A percentile compares a stretch with the other conserved stretches of the same genome.
These are phyloP conservation scores for Boletus patriciae DNA, from an alignment of 768 basidiomycete genomes.

Conservation along the genomic window DNA sequence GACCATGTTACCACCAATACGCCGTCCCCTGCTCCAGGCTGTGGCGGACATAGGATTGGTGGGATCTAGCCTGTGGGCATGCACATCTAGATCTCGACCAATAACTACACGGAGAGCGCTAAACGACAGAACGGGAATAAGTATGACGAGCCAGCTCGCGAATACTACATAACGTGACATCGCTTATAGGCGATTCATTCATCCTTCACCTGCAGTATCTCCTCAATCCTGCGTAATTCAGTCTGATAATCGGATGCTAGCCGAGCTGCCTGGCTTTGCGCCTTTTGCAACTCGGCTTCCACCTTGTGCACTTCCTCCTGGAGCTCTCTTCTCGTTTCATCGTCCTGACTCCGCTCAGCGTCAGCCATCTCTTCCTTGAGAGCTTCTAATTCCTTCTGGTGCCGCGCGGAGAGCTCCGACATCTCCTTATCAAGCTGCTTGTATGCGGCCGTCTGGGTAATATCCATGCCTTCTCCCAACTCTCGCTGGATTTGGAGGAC, in stretches of 20 bases:
- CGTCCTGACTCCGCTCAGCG: conserved; percentile 45
- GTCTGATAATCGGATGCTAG: conserved; percentile 36
- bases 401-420: conserved; percentile 44
- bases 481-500: conserved; percentile 56
- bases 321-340: conserved; percentile 47
- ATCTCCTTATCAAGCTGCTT: conserved; percentile 52
- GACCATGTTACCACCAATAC: background rate
- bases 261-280: conserved; percentile 30
- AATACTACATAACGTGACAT: conserved; percentile 25
- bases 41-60: conserved; percentile 3
- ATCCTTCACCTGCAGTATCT: conserved; percentile 32
- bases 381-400: conserved; percentile 46
- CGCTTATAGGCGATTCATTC: conserved; percentile 14
- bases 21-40: conserved; percentile 6
- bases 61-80: conserved; percentile 3
- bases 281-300: conserved; percentile 29
- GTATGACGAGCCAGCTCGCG: conserved; percentile 26
- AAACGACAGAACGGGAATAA: conserved; percentile 4
- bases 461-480: conserved; percentile 45
- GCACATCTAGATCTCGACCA: conserved; percentile 18
- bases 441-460: conserved; percentile 56
- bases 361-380: conserved; percentile 49
- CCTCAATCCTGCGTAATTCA: conserved; percentile 36
- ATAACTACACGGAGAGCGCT: conserved; percentile 6
- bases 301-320: conserved; percentile 39